Percentiles rank a stretch among this genome's conserved stretches.
phyloP scores from a whole-genome alignment of 345 rosid genomes.

The Hirschfeldia incana region DNA sequence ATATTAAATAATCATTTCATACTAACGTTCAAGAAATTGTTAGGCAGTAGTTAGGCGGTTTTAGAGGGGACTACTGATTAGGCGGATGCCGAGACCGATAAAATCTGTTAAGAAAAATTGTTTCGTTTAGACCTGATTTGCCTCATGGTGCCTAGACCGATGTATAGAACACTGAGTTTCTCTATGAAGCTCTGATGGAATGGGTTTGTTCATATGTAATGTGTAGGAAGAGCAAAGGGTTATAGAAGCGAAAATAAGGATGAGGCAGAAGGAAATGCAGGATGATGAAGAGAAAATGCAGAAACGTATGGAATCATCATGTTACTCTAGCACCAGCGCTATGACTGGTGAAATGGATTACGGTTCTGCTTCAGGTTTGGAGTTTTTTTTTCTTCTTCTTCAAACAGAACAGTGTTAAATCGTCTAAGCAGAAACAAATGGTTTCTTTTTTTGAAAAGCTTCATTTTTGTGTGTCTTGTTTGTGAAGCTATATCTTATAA shows the following conservation, averaged over 20 bases:
- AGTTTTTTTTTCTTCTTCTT: constrained; percentile 9
- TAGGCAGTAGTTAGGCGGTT: too few species aligned
- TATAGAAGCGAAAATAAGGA: constrained; percentile 93
- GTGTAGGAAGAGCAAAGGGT: constrained; percentile 95
- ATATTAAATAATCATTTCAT: background rate
- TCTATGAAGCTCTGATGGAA: background rate
- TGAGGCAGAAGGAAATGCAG: constrained; percentile 79
- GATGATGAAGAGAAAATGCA: constrained; percentile 89
- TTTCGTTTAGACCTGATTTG: background rate
- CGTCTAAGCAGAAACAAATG: background rate
- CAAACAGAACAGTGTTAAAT: background rate
- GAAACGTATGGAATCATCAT: constrained; percentile 64
- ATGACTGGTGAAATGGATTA: constrained; percentile 57
- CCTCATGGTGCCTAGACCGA: background rate
- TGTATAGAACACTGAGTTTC: background rate
- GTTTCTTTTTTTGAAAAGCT: constrained; percentile 2
- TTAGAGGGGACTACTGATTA: too few species aligned
- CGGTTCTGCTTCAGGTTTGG: constrained; percentile 57
- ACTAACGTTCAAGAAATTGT: background rate
- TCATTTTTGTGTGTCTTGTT: background rate
- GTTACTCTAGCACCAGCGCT: constrained; percentile 57
- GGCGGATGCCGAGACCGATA: too few species aligned
- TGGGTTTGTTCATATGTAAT: background rate
- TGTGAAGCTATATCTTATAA: constrained; percentile 56
- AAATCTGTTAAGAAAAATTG: too few species aligned